Percentiles rank a stretch among this genome's conserved stretches.
Conservation (phyloP, 2,329 filamentous ascomycete species). For the Phialocephala subalpina region DNA sequence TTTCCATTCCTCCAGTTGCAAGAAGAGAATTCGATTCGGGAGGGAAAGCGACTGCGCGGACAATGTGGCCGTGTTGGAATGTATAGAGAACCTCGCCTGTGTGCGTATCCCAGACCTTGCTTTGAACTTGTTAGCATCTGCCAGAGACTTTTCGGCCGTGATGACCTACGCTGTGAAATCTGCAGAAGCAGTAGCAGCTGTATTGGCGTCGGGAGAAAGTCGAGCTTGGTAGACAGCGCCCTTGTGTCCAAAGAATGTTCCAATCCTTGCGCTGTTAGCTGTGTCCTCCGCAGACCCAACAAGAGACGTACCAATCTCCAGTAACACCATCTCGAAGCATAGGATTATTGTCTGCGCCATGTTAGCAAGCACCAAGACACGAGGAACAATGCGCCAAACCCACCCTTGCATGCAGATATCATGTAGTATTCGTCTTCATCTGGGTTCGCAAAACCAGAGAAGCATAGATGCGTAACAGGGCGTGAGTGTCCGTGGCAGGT, state of each 20-base stretch:
- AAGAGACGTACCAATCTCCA: conserved; percentile 77
- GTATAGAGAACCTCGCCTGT: conserved; percentile 89
- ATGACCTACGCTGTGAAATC: conserved; percentile 87
- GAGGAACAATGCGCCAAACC: conserved; percentile 7
- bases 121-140: conserved; percentile 51
- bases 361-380: conserved; percentile 23
- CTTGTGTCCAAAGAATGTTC: conserved; percentile 97
- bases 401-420: conserved; percentile 77
- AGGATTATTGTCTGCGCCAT: conserved; percentile 83
- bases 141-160: conserved; percentile 1
- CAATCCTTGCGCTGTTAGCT: conserved; percentile 67
- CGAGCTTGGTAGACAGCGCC: conserved; percentile 97
- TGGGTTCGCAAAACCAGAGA: conserved; percentile 64
- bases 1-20: conserved; percentile 94
- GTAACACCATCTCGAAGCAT: conserved; percentile 98
- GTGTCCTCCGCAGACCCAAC: background rate
- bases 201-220: conserved; percentile 84
- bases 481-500: conserved; percentile 81
- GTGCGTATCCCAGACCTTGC: conserved; percentile 97
- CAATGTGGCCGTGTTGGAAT: conserved; percentile 92
- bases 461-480: conserved; percentile 77
- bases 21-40: conserved; percentile 83
- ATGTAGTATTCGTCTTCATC: conserved; percentile 73
- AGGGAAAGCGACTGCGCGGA: conserved; percentile 90
- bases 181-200: conserved; percentile 91